phyloP scores from a whole-genome alignment of 2,329 filamentous ascomycete species.

The Thelonectria olida region DNA sequence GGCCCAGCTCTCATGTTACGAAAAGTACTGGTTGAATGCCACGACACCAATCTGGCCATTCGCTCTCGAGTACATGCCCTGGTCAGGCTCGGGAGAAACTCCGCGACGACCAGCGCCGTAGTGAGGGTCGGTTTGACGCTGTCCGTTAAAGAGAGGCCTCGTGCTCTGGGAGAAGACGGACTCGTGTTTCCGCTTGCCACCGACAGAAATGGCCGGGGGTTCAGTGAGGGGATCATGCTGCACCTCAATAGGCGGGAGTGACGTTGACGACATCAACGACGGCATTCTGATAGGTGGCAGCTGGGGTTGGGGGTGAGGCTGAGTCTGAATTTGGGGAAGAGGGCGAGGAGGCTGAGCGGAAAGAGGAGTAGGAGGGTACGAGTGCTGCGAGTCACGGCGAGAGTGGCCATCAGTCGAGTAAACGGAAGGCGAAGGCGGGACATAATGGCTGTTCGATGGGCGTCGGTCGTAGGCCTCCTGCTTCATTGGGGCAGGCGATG shows the following conservation, averaged over 20 bases:
- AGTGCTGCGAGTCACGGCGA: constrained; percentile 43
- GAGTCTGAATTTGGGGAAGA: constrained; percentile 26
- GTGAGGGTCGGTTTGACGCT: constrained; percentile 48
- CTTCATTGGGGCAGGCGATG: constrained; percentile 44
- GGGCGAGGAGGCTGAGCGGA: constrained; percentile 38
- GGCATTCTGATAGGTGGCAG: constrained; percentile 51
- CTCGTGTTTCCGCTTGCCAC: constrained; percentile 51
- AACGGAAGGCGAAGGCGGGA: constrained; percentile 50
- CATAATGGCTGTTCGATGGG: constrained; percentile 45
- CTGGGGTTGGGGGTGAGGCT: neutral
- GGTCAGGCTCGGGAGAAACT: constrained; percentile 40
- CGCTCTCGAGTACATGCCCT: constrained; percentile 47
- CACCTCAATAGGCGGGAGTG: constrained; percentile 47
- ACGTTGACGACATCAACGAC: constrained; percentile 47
- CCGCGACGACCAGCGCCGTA: constrained; percentile 35
- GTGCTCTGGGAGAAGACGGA: constrained; percentile 45
- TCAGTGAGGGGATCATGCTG: constrained; percentile 43
- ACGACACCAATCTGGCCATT: constrained; percentile 45
- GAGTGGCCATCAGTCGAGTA: constrained; percentile 41
- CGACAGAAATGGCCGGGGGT: constrained; percentile 38
- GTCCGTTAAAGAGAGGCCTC: constrained; percentile 48
- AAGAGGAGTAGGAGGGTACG: constrained; percentile 41
- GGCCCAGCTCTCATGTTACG: constrained; percentile 20
- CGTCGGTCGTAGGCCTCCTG: constrained; percentile 51
- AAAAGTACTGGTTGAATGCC: constrained; percentile 44